A percentile compares a stretch with the other conserved stretches of the same genome.
phyloP scores from a whole-genome alignment of 2,329 filamentous ascomycete species.

The Ceratocystis eucalypticola region DNA sequence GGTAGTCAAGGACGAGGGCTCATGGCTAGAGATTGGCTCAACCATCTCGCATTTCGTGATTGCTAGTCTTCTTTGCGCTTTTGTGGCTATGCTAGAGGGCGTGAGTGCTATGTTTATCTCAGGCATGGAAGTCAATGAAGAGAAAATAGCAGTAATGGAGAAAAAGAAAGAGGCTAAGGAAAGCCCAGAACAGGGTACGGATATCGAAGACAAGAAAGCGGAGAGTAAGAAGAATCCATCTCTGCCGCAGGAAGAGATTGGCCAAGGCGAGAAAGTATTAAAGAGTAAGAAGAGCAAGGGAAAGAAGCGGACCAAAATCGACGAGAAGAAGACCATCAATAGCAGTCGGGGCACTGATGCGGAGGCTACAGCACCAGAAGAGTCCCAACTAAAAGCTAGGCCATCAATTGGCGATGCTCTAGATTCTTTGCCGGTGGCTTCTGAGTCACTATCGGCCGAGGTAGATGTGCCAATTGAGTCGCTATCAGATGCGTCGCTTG shows the following conservation, averaged over 20 bases:
- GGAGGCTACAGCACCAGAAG: neutral
- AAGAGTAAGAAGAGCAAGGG: neutral
- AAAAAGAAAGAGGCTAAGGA: neutral
- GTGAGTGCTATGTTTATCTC: constrained; percentile 71
- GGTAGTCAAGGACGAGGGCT: constrained; percentile 91
- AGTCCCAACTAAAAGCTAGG: neutral
- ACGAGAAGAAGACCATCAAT: neutral
- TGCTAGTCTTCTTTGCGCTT: constrained; percentile 76
- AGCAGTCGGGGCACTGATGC: neutral
- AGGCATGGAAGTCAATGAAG: constrained; percentile 54
- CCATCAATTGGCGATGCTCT: neutral
- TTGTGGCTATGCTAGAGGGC: constrained; percentile 76
- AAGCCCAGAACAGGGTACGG: neutral
- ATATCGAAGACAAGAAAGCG: neutral
- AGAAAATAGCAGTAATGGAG: constrained; percentile 22
- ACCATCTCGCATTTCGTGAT: constrained; percentile 95
- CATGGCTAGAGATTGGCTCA: constrained; percentile 93
- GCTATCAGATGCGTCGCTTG: constrained; percentile 8
- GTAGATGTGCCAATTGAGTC: neutral
- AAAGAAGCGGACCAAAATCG: neutral
- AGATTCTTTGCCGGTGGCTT: neutral
- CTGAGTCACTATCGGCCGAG: neutral
- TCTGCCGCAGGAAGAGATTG: neutral
- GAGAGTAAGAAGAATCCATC: neutral
- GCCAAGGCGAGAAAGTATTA: neutral